These are phyloP conservation scores for Fraxinus velutina DNA, from an alignment of 305 asterid species.

Conservation along the genomic window DNA sequence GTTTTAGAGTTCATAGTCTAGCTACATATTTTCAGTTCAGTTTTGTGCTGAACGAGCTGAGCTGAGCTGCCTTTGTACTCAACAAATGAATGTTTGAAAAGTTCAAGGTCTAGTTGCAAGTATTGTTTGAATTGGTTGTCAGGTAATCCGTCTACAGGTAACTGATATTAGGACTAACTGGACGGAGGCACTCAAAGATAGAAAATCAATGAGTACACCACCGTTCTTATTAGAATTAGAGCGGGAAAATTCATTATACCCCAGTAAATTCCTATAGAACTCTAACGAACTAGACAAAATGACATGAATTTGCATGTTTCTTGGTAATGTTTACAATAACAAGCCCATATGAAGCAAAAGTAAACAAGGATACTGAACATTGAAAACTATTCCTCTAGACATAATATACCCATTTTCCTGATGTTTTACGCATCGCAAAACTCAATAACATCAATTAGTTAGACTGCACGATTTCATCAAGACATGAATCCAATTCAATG, in stretches of 20 bases:
- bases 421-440: not conserved
- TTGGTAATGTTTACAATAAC: not conserved
- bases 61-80: not conserved
- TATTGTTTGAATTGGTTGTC: too few species aligned
- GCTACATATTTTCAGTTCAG: too few species aligned
- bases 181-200: too few species aligned
- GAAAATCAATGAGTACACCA: too few species aligned
- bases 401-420: not conserved
- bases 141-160: not conserved
- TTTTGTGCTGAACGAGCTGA: too few species aligned
- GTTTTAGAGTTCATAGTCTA: too few species aligned
- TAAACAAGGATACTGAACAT: not conserved
- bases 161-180: not conserved
- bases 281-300: too few species aligned
- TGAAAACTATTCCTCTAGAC: not conserved
- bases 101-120: too few species aligned
- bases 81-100: not conserved
- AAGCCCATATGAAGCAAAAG: not conserved
- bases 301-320: not conserved
- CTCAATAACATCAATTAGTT: not conserved
- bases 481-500: constrained; percentile 1
- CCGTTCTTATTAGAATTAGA: too few species aligned
- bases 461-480: not conserved
- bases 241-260: too few species aligned
- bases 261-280: too few species aligned